phyloP scores from a whole-genome alignment of 495 filamentous ascomycete species.

The Penicillium robsamsonii region DNA sequence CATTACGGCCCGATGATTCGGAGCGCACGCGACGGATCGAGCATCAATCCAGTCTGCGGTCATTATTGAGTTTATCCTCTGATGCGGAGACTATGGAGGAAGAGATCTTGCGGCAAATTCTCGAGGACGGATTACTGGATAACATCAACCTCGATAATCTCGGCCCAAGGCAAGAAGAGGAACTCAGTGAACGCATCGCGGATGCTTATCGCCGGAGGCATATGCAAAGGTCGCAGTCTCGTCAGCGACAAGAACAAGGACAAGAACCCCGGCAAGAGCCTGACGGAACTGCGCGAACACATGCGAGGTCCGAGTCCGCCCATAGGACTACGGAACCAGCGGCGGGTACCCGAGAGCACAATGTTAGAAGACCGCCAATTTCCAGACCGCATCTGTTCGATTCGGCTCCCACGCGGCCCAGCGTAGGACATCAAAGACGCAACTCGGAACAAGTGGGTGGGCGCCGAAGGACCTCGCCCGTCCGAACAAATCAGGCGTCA shows the following conservation, averaged over 20 bases:
- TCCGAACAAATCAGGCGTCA: slow-evolving; percentile 33
- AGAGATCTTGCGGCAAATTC: slow-evolving; percentile 83
- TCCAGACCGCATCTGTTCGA: slow-evolving; percentile 57
- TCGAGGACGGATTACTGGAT: slow-evolving; percentile 82
- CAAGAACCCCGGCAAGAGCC: slow-evolving; percentile 23
- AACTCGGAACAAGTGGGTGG: slow-evolving; percentile 49
- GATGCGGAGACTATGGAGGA: slow-evolving; percentile 83
- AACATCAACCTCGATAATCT: slow-evolving; percentile 82
- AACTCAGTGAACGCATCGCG: slow-evolving; percentile 83
- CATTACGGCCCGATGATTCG: slow-evolving; percentile 17
- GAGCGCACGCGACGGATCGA: slow-evolving; percentile 58
- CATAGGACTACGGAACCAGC: slow-evolving; percentile 23
- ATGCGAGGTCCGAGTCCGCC: slow-evolving; percentile 36
- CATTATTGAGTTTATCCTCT: slow-evolving; percentile 66
- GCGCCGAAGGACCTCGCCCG: slow-evolving; percentile 39
- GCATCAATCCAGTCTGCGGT: slow-evolving; percentile 82
- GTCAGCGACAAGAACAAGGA: slow-evolving; percentile 22
- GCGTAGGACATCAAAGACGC: slow-evolving; percentile 42
- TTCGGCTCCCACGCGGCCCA: slow-evolving; percentile 35
- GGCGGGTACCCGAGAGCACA: slow-evolving; percentile 15
- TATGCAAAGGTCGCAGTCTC: slow-evolving; percentile 37
- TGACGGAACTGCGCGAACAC: slow-evolving; percentile 27
- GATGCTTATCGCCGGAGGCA: slow-evolving; percentile 78
- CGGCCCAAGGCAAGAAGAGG: slow-evolving; percentile 72
- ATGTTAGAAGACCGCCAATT: slow-evolving; percentile 46